Conservation (phyloP, 257 asterid genomes). For the Plantago elongata region DNA sequence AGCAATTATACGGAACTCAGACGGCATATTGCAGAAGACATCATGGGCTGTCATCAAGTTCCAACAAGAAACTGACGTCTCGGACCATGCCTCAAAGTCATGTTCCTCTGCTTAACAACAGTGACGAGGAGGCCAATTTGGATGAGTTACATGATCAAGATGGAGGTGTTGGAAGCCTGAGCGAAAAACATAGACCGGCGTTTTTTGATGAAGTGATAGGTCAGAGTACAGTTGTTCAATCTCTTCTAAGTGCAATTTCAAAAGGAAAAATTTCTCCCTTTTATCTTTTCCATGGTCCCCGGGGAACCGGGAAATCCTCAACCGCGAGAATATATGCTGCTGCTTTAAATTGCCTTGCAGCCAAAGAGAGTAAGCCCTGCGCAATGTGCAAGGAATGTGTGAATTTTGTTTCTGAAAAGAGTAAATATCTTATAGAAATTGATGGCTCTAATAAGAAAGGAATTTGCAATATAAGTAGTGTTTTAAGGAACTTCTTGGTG, state of each 20-base stretch:
- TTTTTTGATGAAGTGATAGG: conserved; percentile 87
- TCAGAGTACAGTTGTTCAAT: conserved; percentile 75
- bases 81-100: too few species aligned
- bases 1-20: background rate
- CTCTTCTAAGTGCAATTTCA: conserved; percentile 59
- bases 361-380: conserved; percentile 77
- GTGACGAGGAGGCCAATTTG: too few species aligned
- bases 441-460: conserved; percentile 72
- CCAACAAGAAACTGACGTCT: too few species aligned
- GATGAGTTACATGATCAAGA: conserved; percentile 1
- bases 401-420: conserved; percentile 70
- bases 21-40: background rate
- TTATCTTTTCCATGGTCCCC: conserved; percentile 94
- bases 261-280: conserved; percentile 67
- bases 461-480: conserved; percentile 40
- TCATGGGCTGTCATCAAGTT: background rate
- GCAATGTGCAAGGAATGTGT: conserved; percentile 80
- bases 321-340: conserved; percentile 78
- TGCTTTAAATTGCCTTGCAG: conserved; percentile 83
- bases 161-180: conserved; percentile 56
- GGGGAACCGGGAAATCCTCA: conserved; percentile 93
- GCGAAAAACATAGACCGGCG: conserved; percentile 84
- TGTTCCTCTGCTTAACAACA: too few species aligned
- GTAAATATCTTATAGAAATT: conserved; percentile 50
- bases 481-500: conserved; percentile 41